phyloP scores from a whole-genome alignment of 257 asterid genomes.

The Linderniella brevidens region DNA sequence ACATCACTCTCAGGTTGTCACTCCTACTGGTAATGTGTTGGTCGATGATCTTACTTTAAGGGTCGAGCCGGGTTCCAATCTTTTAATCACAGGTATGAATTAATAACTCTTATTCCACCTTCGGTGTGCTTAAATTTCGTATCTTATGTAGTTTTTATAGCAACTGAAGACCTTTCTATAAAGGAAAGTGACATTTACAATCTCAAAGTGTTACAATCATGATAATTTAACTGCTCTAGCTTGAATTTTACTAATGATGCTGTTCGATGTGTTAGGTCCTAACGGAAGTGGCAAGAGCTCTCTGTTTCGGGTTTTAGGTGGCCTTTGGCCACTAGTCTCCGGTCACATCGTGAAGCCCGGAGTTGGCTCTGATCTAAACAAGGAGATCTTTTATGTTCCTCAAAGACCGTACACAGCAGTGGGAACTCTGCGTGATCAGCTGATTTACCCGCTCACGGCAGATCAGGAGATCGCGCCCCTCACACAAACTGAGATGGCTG shows the following conservation, averaged over 20 bases:
- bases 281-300: slow-evolving; percentile 99
- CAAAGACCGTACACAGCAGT: slow-evolving; percentile 98
- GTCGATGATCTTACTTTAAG: slow-evolving; percentile 72
- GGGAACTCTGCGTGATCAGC: slow-evolving; percentile 96
- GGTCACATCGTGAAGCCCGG: slow-evolving; percentile 98
- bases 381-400: slow-evolving; percentile 96
- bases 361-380: slow-evolving; percentile 93
- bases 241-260: slow-evolving; percentile 3
- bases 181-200: too few relatives aligned
- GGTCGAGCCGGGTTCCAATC: slow-evolving; percentile 98
- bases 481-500: slow-evolving; percentile 69
- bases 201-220: too few relatives aligned
- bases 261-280: slow-evolving; percentile 51
- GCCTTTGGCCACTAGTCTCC: slow-evolving; percentile 95
- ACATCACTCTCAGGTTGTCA: slow-evolving; percentile 60
- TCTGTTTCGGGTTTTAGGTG: slow-evolving; percentile 94
- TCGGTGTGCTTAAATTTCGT: slow-evolving; percentile 8
- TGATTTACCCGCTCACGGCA: slow-evolving; percentile 87
- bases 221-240: too few relatives aligned
- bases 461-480: slow-evolving; percentile 73
- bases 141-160: neutral
- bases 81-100: slow-evolving; percentile 76
- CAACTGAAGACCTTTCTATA: too few relatives aligned
- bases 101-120: slow-evolving; percentile 3
- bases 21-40: slow-evolving; percentile 91